Evolutionary conservation across 2,329 filamentous ascomycete genomes (phyloP), one percentile per base, ranked within the genome.

Genomic region (Thielaviopsis populi): DNA sequence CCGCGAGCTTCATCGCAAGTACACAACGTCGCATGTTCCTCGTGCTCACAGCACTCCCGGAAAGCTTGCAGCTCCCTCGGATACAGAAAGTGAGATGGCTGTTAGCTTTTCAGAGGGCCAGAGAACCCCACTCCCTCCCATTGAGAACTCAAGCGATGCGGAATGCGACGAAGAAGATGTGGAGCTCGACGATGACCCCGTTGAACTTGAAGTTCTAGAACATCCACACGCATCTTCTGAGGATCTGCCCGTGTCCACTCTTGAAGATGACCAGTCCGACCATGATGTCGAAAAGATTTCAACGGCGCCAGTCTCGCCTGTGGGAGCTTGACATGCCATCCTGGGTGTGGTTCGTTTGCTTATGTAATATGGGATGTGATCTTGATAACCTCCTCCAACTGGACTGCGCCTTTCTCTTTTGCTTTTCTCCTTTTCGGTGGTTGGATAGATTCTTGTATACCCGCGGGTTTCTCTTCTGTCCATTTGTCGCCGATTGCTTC

Each of bases 81-180:
- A 83, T 64, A 80, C 80, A 10, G 83, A 84, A 67, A 84, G 81
- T 67, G 83, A 85, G 66, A 78, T 76, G 3, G 83, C 81, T 0
- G 69, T 82, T 17, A 85, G 82, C 70, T 79, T 83, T 66, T 84
- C 81, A 0, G 83, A 85, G 17, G 82, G 81, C 1, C 75, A 78
- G 30, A 76, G 78, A 63, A 82, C 81, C 17, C 81, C 82, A 0
- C 72, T 84, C 19, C 78, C 80, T 10, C 78, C 77, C 0, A 77
- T 81, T 42, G 79, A 79, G 59, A 75, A 70, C 33, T 72, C 69
- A 1, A 70, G 70, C 41, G 69, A 68, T 3, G 65, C 70, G 50
- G 67, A 41, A 66, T n/a, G n/a, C n/a, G 46, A 63, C 15, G 62
- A 59, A 22, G 59, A 50, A 4, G 59, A 24, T 10, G 42, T 24